Evolutionary conservation across 805 yeast genomes (phyloP), one percentile per base, ranked within the genome.

Genomic region (Suhomyces faveliae): DNA sequence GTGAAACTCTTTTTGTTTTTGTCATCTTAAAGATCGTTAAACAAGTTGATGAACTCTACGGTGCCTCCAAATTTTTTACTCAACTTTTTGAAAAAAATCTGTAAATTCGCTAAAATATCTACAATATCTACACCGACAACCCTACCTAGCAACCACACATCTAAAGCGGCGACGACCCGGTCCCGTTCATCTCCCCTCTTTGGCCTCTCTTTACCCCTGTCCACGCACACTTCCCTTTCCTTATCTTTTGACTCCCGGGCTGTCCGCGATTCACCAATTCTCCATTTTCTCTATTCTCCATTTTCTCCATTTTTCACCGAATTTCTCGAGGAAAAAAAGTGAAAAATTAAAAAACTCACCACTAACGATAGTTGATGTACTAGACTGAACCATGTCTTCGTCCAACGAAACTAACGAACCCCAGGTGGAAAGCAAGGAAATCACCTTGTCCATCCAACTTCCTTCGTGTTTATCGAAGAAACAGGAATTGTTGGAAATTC

Each of bases 401-500:
- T 15, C 37, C 21, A 33, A 33, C 20, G 45, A 42, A 35, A n/a
- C 40, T 19, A 42, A 21, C 30, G 45, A 42, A 13, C 45, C 38
- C 38, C 43, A 40, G 43, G 43, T 27, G 13, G 59, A 57, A 25
- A 49, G 47, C 37, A 54, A 43, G 44, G 54, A 51, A 43, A 52
- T 59, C 39, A 53, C 57, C 42, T 56, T 65, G 54, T 58, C 59
- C 46, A 53, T 64, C 46, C 39, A 43, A 48, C 49, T 59, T 33
- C 62, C 62, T 7, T 40, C 37, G 41, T 47, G 55, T 56, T 54
- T 49, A 51, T 58, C 45, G 50, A 55, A 35, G 46, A 55, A 43
- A 35, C 49, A 47, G 47, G 60, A 44, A 52, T 59, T 39, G 39
- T 59, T 66, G 48, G 64, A 62, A 44, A 56, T 73, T 39, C 66